Evolutionary conservation across 2,329 filamentous ascomycete genomes (phyloP).

Genomic region (Scedosporium apiospermum): DNA sequence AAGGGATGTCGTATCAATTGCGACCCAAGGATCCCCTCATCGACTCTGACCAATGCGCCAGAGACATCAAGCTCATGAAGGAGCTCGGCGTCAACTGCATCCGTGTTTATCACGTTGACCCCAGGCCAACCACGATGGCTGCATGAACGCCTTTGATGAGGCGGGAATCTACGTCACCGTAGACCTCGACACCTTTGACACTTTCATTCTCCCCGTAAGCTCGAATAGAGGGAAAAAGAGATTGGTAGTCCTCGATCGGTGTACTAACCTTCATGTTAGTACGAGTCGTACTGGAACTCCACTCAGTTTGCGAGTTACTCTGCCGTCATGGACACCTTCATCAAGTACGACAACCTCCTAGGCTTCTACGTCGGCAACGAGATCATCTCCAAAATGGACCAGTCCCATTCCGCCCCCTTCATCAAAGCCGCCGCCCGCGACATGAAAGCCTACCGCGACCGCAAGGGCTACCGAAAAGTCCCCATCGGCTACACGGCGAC

Average conservation of each 20-base stretch:
- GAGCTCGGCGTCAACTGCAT: conserved; percentile 74
- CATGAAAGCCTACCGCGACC: conserved; percentile 70
- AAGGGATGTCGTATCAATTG: conserved; percentile 66
- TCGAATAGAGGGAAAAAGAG: not conserved
- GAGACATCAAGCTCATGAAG: conserved; percentile 70
- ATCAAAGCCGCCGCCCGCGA: conserved; percentile 76
- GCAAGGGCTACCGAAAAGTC: conserved; percentile 68
- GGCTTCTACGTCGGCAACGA: conserved; percentile 88
- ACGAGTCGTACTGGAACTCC: conserved; percentile 59
- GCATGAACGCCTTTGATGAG: conserved; percentile 72
- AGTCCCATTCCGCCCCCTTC: conserved; percentile 62
- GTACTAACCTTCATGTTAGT: conserved; percentile 24
- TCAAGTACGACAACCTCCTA: conserved; percentile 67
- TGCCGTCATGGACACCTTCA: conserved; percentile 68
- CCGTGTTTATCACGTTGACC: conserved; percentile 80
- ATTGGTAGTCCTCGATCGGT: not conserved
- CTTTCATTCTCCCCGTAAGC: conserved; percentile 55
- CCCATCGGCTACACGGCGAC: conserved; percentile 83
- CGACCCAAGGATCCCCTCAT: conserved; percentile 61
- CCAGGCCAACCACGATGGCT: conserved; percentile 61
- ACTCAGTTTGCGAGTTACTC: conserved; percentile 60
- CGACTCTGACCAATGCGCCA: conserved; percentile 64
- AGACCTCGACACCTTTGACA: conserved; percentile 68
- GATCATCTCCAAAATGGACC: conserved; percentile 56
- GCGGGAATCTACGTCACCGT: conserved; percentile 78